These are phyloP conservation scores for Silene coronaria DNA, from an alignment of 179 eudicot genomes.

Conservation along the genomic window DNA sequence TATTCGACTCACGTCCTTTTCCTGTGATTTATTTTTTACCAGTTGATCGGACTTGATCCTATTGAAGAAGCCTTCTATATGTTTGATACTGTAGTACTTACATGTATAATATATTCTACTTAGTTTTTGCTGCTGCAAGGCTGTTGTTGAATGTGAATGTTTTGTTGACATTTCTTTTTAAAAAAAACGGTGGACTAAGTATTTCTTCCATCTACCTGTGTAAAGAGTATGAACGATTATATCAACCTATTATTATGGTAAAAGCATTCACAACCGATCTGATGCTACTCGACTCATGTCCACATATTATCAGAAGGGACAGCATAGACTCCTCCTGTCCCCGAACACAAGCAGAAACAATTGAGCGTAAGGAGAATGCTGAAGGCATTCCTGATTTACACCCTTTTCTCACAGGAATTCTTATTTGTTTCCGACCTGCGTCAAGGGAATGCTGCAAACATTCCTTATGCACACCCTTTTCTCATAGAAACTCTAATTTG, in stretches of 20 bases:
- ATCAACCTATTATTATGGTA: not conserved
- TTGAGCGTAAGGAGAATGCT: not conserved
- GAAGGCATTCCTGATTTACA: not conserved
- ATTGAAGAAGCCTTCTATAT: not conserved
- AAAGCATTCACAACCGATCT: not conserved
- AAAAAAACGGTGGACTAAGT: not conserved
- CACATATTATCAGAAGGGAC: too few relatives aligned
- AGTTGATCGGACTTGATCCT: not conserved
- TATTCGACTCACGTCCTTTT: not conserved
- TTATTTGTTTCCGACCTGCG: too few relatives aligned
- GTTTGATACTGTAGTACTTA: not conserved
- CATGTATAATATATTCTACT: not conserved
- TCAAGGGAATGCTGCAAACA: too few relatives aligned
- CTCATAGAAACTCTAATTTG: too few relatives aligned
- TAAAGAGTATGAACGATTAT: not conserved
- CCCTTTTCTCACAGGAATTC: too few relatives aligned
- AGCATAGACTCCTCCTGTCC: too few relatives aligned
- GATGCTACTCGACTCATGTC: not conserved
- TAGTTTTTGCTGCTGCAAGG: conserved; percentile 6
- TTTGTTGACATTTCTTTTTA: not conserved
- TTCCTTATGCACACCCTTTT: too few relatives aligned
- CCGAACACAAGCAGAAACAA: too few relatives aligned
- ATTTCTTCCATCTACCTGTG: not conserved
- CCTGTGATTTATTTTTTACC: not conserved
- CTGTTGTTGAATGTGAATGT: not conserved